Base-by-base conservation (phyloP, 1,284 basidiomycete genomes). In the Grifola frondosa region DNA sequence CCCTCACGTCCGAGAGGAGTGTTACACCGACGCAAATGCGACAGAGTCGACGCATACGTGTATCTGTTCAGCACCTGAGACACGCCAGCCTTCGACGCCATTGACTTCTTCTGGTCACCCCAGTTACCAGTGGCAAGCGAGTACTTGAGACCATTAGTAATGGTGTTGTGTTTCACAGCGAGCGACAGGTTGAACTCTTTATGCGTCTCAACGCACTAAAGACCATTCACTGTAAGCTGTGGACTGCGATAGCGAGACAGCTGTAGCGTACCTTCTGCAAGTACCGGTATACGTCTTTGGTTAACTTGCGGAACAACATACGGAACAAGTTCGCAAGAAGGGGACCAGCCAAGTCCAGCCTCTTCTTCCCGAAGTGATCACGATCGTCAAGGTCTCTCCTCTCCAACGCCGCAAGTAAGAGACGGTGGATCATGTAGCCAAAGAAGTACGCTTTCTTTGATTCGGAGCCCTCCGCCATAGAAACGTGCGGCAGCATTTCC, bases 371-470 rank as follows among this genome's bases (percentile, higher is more conserved):
- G 60, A 99, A 99, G 69, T 99, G 97, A 72, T 99, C 96, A 72
- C 96, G 92, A 70, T 99, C 96, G 63, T 99, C 96, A 29, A 99
- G 77, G 63, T 99, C 97, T 59, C 97, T 78, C 43, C 97, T 78
- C 62, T 98, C 95, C 58, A 99, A 69, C 13, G 94, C 94, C 30
- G 97, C 95, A 13, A 97, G 80, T 5, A 97, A 73, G 20, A 99
- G 76, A 46, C 97, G 86, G 70, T 99, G 96, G 37, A 98, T 91
- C 96, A 99, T 99, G 69, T 98, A 99, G n/a, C 97, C 97, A 52
- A 99, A 94, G 79, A 99, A 99, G 70, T 95, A 99, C 3, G 97
- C 97, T 68, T 99, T 99, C 74, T 97, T 97, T 29, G 91, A 95
- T 68, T 97, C 92, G 25, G 93, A 95, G 8, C 95, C 95, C 65